Percentiles rank a stretch among this genome's conserved stretches.
phyloP scores from a whole-genome alignment of 1,139 yeast genomes.

The Saccharomyces hybrid region DNA sequence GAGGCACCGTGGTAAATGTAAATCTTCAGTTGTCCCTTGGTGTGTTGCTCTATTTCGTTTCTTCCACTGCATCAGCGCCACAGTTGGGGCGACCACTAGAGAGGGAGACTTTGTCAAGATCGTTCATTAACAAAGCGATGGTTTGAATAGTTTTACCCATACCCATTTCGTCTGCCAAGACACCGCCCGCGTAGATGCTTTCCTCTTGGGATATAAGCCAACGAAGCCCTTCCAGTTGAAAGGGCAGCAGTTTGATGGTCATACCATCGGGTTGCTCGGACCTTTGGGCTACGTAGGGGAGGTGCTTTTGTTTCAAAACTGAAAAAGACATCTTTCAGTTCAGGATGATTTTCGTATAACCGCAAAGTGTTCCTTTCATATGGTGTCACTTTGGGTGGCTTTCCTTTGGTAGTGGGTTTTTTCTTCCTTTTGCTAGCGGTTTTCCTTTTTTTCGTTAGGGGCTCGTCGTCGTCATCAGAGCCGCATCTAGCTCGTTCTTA shows the following conservation, averaged over 20 bases:
- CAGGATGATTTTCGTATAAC: constrained; percentile 70
- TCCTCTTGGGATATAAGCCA: constrained; percentile 85
- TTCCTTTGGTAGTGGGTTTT: constrained; percentile 24
- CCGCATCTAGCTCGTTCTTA: constrained; percentile 7
- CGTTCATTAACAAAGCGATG: constrained; percentile 74
- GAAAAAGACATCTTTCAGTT: constrained; percentile 63
- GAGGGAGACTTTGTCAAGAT: constrained; percentile 60
- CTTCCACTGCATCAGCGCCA: constrained; percentile 96
- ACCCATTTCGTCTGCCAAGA: constrained; percentile 99
- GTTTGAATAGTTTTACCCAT: constrained; percentile 98
- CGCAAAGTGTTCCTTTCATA: constrained; percentile 59
- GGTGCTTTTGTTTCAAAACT: constrained; percentile 43
- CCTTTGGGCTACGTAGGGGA: constrained; percentile 44
- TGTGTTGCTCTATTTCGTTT: constrained; percentile 82
- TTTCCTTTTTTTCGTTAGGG: constrained; percentile 19
- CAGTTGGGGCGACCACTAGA: constrained; percentile 93
- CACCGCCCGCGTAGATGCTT: constrained; percentile 72
- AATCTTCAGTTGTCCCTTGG: constrained; percentile 60
- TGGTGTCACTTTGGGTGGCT: constrained; percentile 56
- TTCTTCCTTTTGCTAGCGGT: constrained; percentile 20
- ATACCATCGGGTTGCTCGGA: constrained; percentile 76
- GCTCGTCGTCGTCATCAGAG: constrained; percentile 25
- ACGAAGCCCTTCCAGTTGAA: constrained; percentile 85
- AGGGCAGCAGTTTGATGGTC: constrained; percentile 69
- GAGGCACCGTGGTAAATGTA: constrained; percentile 80